Evolutionary conservation across 1,139 yeast species (phyloP), one percentile per base, ranked within the genome.

Genomic region (Blastobotrys serpentis): DNA sequence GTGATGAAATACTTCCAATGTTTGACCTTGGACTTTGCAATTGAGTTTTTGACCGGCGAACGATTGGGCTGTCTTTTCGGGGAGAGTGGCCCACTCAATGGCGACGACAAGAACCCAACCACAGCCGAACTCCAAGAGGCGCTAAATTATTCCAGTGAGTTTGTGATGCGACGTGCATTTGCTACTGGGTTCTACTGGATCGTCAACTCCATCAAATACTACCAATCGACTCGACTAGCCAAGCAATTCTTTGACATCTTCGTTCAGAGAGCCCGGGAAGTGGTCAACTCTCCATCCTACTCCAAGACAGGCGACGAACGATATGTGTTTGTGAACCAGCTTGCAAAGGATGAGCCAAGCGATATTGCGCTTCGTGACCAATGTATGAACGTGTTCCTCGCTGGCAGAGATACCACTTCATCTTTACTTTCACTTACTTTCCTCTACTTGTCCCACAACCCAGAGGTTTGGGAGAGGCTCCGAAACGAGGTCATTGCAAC

Each of bases 321-420:
- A 11, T 36, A n/a, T 17, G 22, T 36, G 4, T 36, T 36, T 19
- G 22, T 36, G 25, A 36, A 36, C 13, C n/a, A 76, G 57, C 68
- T 77, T 56, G 77, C 67, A 17, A 72, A 73, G 57, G 73, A 71
- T 49, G 74, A 79, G 4, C 68, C 75, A 53, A 73, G 77, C 57
- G 78, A 75, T 3, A 60, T 56, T 38, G 69, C 70, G 13, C 68
- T 77, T 54, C 69, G 78, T 47, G 79, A 76, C 59, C 79, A 76
- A 60, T 64, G 73, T 49, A 68, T 77, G 56, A 76, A 75, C 56
- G 71, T 77, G 52, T 64, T 77, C 54, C 66, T 76, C 33, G 81
- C 81, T 19, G 81, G 79, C 21, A 69, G 81, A 57, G 81, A 77
- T 58, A 77, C 81, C 25, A 77, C 81, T 30, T 79, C 81, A 1